phyloP scores from a whole-genome alignment of 768 basidiomycete species.

The Multifurca ochricompacta region DNA sequence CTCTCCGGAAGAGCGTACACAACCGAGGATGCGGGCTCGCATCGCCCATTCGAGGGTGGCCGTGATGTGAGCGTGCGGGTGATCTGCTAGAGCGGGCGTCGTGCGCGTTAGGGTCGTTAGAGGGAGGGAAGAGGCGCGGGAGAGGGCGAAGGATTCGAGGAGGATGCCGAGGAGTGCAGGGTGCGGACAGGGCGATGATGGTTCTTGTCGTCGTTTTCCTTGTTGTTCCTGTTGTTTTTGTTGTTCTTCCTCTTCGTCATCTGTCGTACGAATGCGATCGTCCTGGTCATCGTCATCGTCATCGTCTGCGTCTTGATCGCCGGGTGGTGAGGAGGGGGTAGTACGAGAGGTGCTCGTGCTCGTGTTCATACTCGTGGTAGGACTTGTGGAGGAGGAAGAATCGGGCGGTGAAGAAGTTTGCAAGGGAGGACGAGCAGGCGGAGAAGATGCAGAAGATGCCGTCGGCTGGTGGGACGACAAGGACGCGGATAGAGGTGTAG shows the following conservation, averaged over 20 bases:
- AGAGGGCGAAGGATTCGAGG: conserved; percentile 18
- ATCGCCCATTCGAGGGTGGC: conserved; percentile 18
- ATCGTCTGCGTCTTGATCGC: background rate
- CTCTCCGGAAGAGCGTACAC: conserved; percentile 14
- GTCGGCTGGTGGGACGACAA: background rate
- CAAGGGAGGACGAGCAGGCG: background rate
- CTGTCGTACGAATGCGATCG: too few species aligned
- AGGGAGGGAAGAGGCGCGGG: conserved; percentile 19
- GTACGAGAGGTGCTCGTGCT: background rate
- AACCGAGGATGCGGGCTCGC: conserved; percentile 6
- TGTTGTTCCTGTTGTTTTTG: background rate
- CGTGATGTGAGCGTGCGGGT: background rate
- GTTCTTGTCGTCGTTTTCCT: background rate
- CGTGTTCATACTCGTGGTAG: too few species aligned
- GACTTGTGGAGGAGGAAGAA: background rate
- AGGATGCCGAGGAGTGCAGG: conserved; percentile 16
- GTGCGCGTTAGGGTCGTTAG: conserved; percentile 2
- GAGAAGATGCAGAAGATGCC: background rate
- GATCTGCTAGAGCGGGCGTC: background rate
- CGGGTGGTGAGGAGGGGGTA: background rate
- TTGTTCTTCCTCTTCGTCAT: background rate
- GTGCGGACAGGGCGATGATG: conserved; percentile 5
- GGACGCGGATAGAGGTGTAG: too few species aligned
- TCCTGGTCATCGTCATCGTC: background rate
- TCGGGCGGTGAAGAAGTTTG: background rate